Evolutionary conservation across 2,329 filamentous ascomycete genomes (phyloP).

Genomic region (Arthrobotrys conoides): DNA sequence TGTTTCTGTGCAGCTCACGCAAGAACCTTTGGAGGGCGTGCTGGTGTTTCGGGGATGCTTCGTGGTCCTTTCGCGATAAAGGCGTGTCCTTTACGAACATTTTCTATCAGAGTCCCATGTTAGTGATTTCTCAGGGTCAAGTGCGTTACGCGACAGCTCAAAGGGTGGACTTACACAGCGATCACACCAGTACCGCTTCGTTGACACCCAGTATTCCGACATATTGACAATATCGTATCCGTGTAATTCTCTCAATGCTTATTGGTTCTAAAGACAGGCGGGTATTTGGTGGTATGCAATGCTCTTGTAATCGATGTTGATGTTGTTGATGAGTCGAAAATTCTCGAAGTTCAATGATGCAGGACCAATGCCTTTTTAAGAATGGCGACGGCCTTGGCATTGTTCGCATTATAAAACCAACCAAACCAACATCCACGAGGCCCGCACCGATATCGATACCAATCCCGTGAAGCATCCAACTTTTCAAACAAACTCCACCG

Average conservation of each 20-base stretch:
- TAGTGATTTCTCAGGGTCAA: slow-evolving; percentile 9
- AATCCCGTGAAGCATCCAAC: not conserved
- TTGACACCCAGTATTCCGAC: slow-evolving; percentile 99
- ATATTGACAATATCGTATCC: slow-evolving; percentile 69
- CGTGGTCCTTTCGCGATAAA: slow-evolving; percentile 89
- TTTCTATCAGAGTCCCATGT: slow-evolving; percentile 66
- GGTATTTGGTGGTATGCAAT: not conserved
- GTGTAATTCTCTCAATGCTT: not conserved
- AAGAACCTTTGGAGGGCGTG: slow-evolving; percentile 88
- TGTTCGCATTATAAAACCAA: slow-evolving; percentile 4
- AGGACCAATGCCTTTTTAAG: not conserved
- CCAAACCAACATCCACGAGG: slow-evolving; percentile 3
- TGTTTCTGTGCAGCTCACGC: slow-evolving; percentile 85
- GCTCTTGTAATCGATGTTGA: slow-evolving; percentile 24
- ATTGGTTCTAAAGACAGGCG: not conserved
- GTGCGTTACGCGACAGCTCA: not conserved
- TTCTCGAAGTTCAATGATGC: slow-evolving; percentile 29
- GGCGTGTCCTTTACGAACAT: slow-evolving; percentile 92
- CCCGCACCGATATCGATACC: not conserved
- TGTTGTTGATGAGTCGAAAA: slow-evolving; percentile 40
- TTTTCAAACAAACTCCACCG: not conserved
- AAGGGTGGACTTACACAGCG: slow-evolving; percentile 75
- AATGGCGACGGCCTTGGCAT: slow-evolving; percentile 40
- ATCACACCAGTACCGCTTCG: slow-evolving; percentile 98
- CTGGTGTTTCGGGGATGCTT: slow-evolving; percentile 87